Evolutionary conservation across 1,284 basidiomycete genomes (phyloP).

Genomic region (Megacollybia platyphylla): DNA sequence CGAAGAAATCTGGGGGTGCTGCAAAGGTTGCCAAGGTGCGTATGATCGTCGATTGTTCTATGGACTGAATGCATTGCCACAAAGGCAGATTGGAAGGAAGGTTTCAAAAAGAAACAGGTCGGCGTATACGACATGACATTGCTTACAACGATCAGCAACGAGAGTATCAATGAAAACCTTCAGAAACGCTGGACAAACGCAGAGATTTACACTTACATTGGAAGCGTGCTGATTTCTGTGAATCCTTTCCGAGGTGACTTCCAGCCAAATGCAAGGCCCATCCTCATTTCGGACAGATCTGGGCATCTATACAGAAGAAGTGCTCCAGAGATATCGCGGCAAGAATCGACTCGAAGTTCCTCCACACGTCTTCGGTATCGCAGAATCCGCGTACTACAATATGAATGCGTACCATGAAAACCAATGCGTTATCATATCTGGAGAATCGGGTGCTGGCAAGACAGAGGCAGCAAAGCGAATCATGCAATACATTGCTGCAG

Average conservation of each 20-base stretch:
- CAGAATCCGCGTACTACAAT: conserved; percentile 96
- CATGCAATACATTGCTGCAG: conserved; percentile 99
- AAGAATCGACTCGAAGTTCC: conserved; percentile 98
- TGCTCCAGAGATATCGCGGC: conserved; percentile 80
- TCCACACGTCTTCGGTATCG: conserved; percentile 96
- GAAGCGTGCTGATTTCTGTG: conserved; percentile 93
- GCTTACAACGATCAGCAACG: conserved; percentile 94
- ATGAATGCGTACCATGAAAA: conserved; percentile 99
- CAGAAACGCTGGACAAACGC: conserved; percentile 91
- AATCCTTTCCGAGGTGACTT: conserved; percentile 88
- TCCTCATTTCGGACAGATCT: conserved; percentile 44
- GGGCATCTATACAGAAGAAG: conserved; percentile 93
- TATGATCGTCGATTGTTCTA: background rate
- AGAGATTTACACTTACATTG: conserved; percentile 99
- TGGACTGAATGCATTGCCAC: conserved; percentile 2
- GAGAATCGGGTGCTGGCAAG: conserved; percentile 96
- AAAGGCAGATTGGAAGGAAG: conserved; percentile 96
- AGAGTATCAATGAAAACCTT: conserved; percentile 96
- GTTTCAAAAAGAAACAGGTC: conserved; percentile 95
- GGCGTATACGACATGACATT: conserved; percentile 99
- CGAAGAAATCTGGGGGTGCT: conserved; percentile 50
- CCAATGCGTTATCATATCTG: conserved; percentile 99
- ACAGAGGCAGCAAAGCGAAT: conserved; percentile 97
- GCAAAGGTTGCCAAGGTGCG: conserved; percentile 67
- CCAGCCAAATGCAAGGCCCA: background rate